Conservation (phyloP, 1,284 basidiomycete species). For the Ceratobasidium papillatum region DNA sequence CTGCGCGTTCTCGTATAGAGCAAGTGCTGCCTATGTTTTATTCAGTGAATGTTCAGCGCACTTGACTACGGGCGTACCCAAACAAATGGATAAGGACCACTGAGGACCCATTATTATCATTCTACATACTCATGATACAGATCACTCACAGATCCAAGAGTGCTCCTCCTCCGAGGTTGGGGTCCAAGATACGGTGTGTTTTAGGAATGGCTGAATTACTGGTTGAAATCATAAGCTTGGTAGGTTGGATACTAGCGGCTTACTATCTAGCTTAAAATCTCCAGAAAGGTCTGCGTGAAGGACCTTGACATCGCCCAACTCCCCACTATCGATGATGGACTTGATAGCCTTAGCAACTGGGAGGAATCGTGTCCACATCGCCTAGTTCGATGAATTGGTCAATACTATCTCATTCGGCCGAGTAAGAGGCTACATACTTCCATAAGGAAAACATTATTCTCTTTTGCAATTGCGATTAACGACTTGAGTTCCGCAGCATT, state of each 20-base stretch:
- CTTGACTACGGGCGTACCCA: conserved; percentile 34
- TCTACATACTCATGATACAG: background rate
- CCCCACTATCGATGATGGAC: conserved; percentile 62
- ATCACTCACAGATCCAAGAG: conserved; percentile 76
- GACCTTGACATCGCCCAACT: conserved; percentile 68
- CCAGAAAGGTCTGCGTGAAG: conserved; percentile 63
- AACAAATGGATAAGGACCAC: conserved; percentile 44
- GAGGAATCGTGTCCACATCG: conserved; percentile 59
- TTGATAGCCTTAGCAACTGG: conserved; percentile 72
- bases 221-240: background rate
- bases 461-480: conserved; percentile 61
- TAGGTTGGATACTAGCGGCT: background rate
- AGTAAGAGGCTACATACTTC: conserved; percentile 58
- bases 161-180: conserved; percentile 85
- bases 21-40: conserved; percentile 68
- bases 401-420: background rate
- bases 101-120: background rate
- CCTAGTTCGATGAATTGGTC: background rate
- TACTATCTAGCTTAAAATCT: conserved; percentile 65
- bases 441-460: conserved; percentile 86
- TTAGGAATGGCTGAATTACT: conserved; percentile 62
- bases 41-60: conserved; percentile 29
- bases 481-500: conserved; percentile 63
- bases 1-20: conserved; percentile 79
- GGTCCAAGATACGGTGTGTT: conserved; percentile 82